Evolutionary conservation across 192 early-diverging fungal species (phyloP), one percentile per base, ranked within the genome.

Genomic region (Mortierella claussenii): DNA sequence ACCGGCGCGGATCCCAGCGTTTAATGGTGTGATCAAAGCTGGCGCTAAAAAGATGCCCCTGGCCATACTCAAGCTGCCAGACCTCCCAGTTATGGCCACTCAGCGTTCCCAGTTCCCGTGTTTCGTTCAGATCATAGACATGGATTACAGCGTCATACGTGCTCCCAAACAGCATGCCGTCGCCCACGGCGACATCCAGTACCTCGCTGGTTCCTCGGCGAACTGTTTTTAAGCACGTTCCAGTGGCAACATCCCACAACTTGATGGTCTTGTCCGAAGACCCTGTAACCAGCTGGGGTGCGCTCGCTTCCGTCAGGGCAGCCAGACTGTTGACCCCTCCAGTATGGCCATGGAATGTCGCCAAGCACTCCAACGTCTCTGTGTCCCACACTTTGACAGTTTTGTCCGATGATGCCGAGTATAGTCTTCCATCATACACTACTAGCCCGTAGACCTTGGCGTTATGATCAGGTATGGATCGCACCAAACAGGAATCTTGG

Each of bases 1-100:
- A 67, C 7, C 66, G 60, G 15, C 83, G 66, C 15, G 80, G 62
- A 40, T 84, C 81, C 83, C 83, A 84, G 1, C 83, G 70, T 49
- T 80, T 80, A 34, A 84, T 82, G 17, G 83, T 82, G 30, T 84
- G 83, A 17, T 84, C 83, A 67, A 84, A 84, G 50, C 79, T 81
- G 30, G 63, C 83, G 53, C 79, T 80, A 52, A 84, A 84, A 32
- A 84, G 43, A 28, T 61, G 60, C 1, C 83, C 83, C 37, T 85
- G 79, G 7, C 69, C 65, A 67, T 84, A 85, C 40, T 81, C 79
- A 8, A 88, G 71, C 40, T 88, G 81, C 87, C 87, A 88, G 0
- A 88, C 87, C 44, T 88, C 87, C 87, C 87, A 88, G 34, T 86
- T 88, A 60, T 88, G 87, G 1, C 87, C 87, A 56, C 79, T 75